phyloP scores from a whole-genome alignment of 805 yeast species.

The Candida montana region DNA sequence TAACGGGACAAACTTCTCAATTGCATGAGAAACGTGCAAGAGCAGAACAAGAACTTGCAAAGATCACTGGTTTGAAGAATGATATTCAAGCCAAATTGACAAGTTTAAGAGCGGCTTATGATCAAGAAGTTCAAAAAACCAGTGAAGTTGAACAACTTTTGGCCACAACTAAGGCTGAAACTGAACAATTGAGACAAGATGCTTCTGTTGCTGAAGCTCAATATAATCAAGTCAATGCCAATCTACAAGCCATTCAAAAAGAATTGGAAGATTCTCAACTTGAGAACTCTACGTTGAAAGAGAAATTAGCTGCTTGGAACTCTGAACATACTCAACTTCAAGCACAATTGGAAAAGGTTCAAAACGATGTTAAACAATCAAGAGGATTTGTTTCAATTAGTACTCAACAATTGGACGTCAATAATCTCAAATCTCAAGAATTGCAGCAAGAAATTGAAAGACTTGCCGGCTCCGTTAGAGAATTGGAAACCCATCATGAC shows the following conservation, averaged over 20 bases:
- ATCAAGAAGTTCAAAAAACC: slow-evolving; percentile 71
- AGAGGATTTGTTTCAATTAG: slow-evolving; percentile 59
- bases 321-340: slow-evolving; percentile 60
- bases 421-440: slow-evolving; percentile 44
- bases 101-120: slow-evolving; percentile 64
- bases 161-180: slow-evolving; percentile 55
- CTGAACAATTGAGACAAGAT: slow-evolving; percentile 65
- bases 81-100: slow-evolving; percentile 70
- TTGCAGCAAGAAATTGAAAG: slow-evolving; percentile 38
- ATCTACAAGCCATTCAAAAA: slow-evolving; percentile 54
- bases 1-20: slow-evolving; percentile 67
- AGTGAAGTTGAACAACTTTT: slow-evolving; percentile 64
- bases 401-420: slow-evolving; percentile 62
- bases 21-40: slow-evolving; percentile 64
- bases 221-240: slow-evolving; percentile 61
- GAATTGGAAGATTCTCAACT: slow-evolving; percentile 64
- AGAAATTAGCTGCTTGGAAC: slow-evolving; percentile 59
- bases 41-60: slow-evolving; percentile 74
- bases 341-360: slow-evolving; percentile 46
- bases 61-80: slow-evolving; percentile 57
- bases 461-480: slow-evolving; percentile 27
- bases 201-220: slow-evolving; percentile 74
- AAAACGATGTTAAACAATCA: slow-evolving; percentile 55
- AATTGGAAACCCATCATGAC: slow-evolving; percentile 34
- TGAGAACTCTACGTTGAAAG: slow-evolving; percentile 60